Evolutionary conservation across 371 early-diverging fungal species (phyloP), one percentile per base, ranked within the genome.

Genomic region (Mortierella sp.): DNA sequence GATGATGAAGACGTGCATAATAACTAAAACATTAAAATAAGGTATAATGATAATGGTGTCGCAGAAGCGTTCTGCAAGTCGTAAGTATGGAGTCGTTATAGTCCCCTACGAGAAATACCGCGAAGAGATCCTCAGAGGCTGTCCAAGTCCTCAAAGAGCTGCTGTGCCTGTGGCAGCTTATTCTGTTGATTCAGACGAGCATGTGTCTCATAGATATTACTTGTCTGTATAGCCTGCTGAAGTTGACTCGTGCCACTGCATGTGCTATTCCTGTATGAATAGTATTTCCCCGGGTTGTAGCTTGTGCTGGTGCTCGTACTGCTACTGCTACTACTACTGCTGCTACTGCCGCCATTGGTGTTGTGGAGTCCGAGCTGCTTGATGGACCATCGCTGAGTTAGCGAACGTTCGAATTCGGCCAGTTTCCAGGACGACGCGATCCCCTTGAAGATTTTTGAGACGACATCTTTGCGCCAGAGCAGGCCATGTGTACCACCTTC

Each of bases 401-500:
- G 50, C 3, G 76, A 69, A 6, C 76, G 65, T 27, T 76, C 76
- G 58, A 76, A 76, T 23, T 76, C 76, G 39, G 76, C 76, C n/a
- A 76, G 50, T 23, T 76, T 76, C 76, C 76, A 76, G 5, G 76
- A 76, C 4, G 70, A 69, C 12, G 80, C 72, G 28, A 80, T 80
- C 0, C 78, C 72, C 50, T 78, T 80, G 50, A 80, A 80, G 44
- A 80, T 80, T 30, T 72, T 61, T 3, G 69, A 61, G 17, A 80
- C 80, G 0, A 80, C 73, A 59, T 80, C 80, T 2, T 78, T 72
- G 24, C 80, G 68, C 72, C 78, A 78, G 43, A 80, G 64, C 5
- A 80, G 51, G 23, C 78, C 78, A 50, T 80, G 80, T 5, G 78
- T 80, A 12, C 80, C 80, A 0, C 79, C 79, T 21, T 80, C 79